A percentile compares a stretch with the other conserved stretches of the same genome.
Conservation (phyloP, 2,329 filamentous ascomycete genomes). For the Fusarium sp. region DNA sequence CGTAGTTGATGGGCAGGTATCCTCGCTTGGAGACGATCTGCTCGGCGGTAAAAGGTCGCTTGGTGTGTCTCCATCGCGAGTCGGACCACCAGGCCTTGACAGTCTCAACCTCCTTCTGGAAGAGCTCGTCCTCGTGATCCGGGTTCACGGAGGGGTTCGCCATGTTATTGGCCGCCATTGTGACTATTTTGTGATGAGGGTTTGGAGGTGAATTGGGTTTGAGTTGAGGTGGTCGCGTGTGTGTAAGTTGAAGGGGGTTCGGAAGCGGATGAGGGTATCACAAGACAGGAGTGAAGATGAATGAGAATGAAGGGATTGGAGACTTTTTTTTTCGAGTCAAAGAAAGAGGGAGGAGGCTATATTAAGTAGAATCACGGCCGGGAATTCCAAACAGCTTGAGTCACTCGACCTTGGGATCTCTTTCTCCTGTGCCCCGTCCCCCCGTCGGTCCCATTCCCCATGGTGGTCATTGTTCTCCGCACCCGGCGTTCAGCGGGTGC, state of each 20-base stretch:
- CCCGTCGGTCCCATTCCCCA: slow-evolving; percentile 31
- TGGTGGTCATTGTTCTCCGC: slow-evolving; percentile 27
- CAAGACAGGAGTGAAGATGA: slow-evolving; percentile 4
- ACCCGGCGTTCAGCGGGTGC: slow-evolving; percentile 15
- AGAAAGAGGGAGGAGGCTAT: slow-evolving; percentile 27
- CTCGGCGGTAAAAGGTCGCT: slow-evolving; percentile 93
- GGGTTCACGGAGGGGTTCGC: slow-evolving; percentile 67
- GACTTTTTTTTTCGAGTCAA: not conserved
- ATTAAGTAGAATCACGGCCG: slow-evolving; percentile 41
- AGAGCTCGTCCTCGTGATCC: slow-evolving; percentile 72
- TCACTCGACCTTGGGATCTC: slow-evolving; percentile 23
- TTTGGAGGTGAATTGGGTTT: not conserved
- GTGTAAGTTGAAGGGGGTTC: slow-evolving; percentile 12
- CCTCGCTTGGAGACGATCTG: slow-evolving; percentile 97
- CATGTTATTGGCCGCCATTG: slow-evolving; percentile 74
- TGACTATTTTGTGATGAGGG: slow-evolving; percentile 3
- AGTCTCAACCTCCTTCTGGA: slow-evolving; percentile 83
- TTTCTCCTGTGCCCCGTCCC: slow-evolving; percentile 22
- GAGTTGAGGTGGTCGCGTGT: slow-evolving; percentile 10
- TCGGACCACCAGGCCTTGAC: slow-evolving; percentile 96
- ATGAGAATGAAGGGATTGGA: slow-evolving; percentile 10
- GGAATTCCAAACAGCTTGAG: slow-evolving; percentile 31
- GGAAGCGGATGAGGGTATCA: slow-evolving; percentile 2
- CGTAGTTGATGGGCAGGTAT: slow-evolving; percentile 89
- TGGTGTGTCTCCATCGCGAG: slow-evolving; percentile 91